Base-by-base conservation (phyloP, 331 rosid species). In the Acacia concinna region DNA sequence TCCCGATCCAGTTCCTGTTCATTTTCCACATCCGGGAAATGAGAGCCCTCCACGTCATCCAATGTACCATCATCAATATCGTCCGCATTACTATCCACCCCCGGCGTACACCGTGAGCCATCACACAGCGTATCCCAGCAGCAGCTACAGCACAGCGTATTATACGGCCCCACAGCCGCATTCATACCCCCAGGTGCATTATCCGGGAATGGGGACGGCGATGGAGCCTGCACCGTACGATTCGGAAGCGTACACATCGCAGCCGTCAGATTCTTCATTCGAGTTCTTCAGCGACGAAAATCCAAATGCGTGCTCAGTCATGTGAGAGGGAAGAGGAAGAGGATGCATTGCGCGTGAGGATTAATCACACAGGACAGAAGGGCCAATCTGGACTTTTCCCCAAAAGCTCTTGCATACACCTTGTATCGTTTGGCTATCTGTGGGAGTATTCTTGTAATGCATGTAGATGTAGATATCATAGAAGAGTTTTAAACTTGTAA, bases 211-310 rank as follows among this genome's bases (percentile, higher is more conserved):
- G 20, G 84, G 73, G 3, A 35, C 40, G 3, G 90, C 79, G 44
- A 71, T 10, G 49, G 91, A 87, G 18, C 52, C 43, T 30, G 68
- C 85, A 35, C 83, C 87, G 63, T 84, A 71, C 28, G 84, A 89
- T 21, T 51, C 63, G 7, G 85, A 65, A 35, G 28, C 79, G 3
- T 77, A 85, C 17, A 13, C 84, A 8, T 64, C 85, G 3, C 89
- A 63, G 11, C 89, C 87, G 60, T 82, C 90, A 0, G 75, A 74
- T 81, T 86, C 97, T 0, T 88, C 97, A 0, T 89, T 91, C 59
- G 90, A 80, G 83, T 12, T 86, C 10, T 92, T 92, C 44, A 92
- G 97, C 30, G 98, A 94, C 41, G 98, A 94, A 60, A 92, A 94
- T 80, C 94, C 97, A 9, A 91, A 91, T 56, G 95, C 90, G 40